These are phyloP conservation scores for Xylaria scruposa DNA, from an alignment of 495 filamentous ascomycete species.

Conservation along the genomic window DNA sequence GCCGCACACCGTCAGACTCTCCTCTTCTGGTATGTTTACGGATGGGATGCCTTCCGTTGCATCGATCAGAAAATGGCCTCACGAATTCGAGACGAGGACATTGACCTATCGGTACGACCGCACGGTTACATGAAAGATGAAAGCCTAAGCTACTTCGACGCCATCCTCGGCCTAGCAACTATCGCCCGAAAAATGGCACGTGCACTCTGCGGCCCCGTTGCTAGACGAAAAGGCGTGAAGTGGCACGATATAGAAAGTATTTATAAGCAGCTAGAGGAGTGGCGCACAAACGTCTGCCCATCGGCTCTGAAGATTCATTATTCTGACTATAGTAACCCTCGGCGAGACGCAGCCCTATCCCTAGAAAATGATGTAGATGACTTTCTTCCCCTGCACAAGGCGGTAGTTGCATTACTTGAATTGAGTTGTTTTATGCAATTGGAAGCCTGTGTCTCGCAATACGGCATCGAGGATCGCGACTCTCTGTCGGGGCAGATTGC, in stretches of 20 bases:
- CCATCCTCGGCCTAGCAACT: constrained; percentile 8
- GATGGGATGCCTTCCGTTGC: constrained; percentile 12
- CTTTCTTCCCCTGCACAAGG: constrained; percentile 3
- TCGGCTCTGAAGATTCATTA: background rate
- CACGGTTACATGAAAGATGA: background rate
- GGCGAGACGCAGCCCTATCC: background rate
- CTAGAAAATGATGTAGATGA: background rate
- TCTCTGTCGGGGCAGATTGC: constrained; percentile 6
- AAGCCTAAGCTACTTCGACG: constrained; percentile 18
- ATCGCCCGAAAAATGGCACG: constrained; percentile 10
- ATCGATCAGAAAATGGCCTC: constrained; percentile 14
- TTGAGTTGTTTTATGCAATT: constrained; percentile 20
- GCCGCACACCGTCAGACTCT: constrained; percentile 8
- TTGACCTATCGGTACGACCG: constrained; percentile 2
- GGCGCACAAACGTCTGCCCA: constrained; percentile 2
- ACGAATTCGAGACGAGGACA: constrained; percentile 19
- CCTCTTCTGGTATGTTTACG: constrained; percentile 21
- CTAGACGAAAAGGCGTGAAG: constrained; percentile 6
- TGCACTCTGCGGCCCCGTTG: constrained; percentile 4
- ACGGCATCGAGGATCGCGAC: constrained; percentile 15
- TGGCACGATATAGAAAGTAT: constrained; percentile 7
- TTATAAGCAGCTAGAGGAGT: constrained; percentile 14
- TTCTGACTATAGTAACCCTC: background rate
- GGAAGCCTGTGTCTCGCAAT: constrained; percentile 16
- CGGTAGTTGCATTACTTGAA: constrained; percentile 7